Evolutionary conservation across 73 alveolate species (phyloP), one percentile per base, ranked within the genome.

Genomic region (Tetrahymena borealis): DNA sequence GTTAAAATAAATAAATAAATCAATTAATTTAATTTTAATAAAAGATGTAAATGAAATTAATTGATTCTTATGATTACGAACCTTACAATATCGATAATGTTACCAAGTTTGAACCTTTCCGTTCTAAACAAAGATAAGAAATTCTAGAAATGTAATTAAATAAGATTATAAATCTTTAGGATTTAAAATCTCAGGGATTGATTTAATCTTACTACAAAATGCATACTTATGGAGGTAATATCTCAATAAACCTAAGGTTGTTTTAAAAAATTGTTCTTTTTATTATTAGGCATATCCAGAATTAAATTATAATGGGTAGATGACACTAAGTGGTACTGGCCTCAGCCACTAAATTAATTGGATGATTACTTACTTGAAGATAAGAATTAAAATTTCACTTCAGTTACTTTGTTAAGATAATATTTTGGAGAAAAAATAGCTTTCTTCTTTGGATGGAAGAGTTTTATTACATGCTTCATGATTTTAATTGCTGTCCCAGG

Each of bases 151-250:
- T 79, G 36, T 91, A 93, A 79, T 42, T 93, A n/a, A 39, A 28
- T 15, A 93, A 93, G 24, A 39, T 92, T 20, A 40, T 93, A 32
- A 93, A 79, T 40, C 28, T 93, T 33, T 90, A 90, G 18, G 90
- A 90, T 20, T 93, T 93, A 85, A 79, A 60, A 32, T 39, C 90
- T 20, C 78, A 90, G 11, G 41, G 78, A 24, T 39, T 85, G 37
- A 20, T 93, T 11, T 33, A 79, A 0, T 79, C 40, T 11, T 93
- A 79, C 40, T 92, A 93, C 38, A 79, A 79, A n/a, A 93, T 93
- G 95, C 95, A 93, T 35, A 93, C 95, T 38, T 79, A 91, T 39
- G 95, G 95, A 35, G 95, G 95, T 15, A 78, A 79, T 38, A 92
- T 37, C 36, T 92, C 1, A 40, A 40, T 40, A 6, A 6, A 40